Evolutionary conservation across 306 rosid genomes (phyloP).

Genomic region (Corylus heterophylla): DNA sequence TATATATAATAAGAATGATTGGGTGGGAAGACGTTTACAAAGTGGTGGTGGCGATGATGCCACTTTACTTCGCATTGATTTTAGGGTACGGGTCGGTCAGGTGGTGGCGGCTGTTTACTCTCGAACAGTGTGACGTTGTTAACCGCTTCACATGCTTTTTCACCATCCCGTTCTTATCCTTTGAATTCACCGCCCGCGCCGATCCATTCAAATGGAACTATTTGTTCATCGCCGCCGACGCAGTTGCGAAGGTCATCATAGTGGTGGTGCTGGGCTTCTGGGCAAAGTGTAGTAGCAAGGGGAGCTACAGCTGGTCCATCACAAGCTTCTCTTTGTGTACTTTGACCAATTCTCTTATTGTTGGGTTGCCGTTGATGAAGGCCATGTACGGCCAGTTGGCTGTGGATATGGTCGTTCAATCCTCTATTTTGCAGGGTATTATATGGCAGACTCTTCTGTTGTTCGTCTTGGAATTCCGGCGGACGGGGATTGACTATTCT

Average conservation of each 20-base stretch:
- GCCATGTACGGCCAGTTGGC: slow-evolving; percentile 79
- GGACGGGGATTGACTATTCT: slow-evolving; percentile 37
- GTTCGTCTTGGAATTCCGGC: slow-evolving; percentile 71
- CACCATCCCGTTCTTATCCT: slow-evolving; percentile 84
- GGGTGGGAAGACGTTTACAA: slow-evolving; percentile 85
- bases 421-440: slow-evolving; percentile 74
- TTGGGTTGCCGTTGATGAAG: slow-evolving; percentile 70
- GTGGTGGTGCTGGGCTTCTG: slow-evolving; percentile 58
- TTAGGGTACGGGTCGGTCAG: slow-evolving; percentile 83
- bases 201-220: slow-evolving; percentile 82
- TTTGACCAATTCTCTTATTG: slow-evolving; percentile 76
- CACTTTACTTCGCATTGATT: slow-evolving; percentile 73
- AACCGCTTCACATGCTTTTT: slow-evolving; percentile 80
- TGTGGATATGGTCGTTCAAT: slow-evolving; percentile 79
- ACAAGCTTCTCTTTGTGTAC: slow-evolving; percentile 80
- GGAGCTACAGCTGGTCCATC: slow-evolving; percentile 76
- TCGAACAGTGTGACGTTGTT: slow-evolving; percentile 81
- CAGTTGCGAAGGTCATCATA: slow-evolving; percentile 67
- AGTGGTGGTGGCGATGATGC: slow-evolving; percentile 74
- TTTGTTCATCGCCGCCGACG: slow-evolving; percentile 66
- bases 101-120: slow-evolving; percentile 85
- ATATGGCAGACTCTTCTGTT: slow-evolving; percentile 81
- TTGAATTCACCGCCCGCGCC: slow-evolving; percentile 71
- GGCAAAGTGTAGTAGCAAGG: slow-evolving; percentile 71
- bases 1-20: slow-evolving; percentile 46